Base-by-base conservation (phyloP, 805 yeast genomes). In the Candida tibetensis region DNA sequence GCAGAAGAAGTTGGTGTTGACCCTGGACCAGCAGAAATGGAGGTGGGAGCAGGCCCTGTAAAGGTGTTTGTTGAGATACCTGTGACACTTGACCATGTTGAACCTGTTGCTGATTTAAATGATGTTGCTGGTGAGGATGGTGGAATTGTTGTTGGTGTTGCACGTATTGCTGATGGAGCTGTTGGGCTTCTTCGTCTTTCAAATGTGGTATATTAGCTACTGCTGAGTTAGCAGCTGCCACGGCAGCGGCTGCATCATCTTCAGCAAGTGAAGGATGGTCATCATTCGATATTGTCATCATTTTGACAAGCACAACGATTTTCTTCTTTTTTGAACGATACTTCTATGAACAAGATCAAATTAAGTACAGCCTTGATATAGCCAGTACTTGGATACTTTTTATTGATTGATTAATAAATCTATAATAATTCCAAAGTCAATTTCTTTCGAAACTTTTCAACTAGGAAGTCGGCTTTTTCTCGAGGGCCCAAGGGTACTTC, bases 221-320 rank as follows among this genome's bases (percentile, higher is more conserved):
- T 3, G 39, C 43, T n/a, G 43, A 40, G 32, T 40, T 40, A 28
- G 43, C 43, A 13, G 43, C 41, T 5, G 41, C 44, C 16, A 37
- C 41, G 8, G 44, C 44, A 10, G 41, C 44, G 22, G 41, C 44
- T n/a, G 44, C 41, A 28, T 41, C 44, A 25, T 41, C 44, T 17
- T 37, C 41, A 23, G 41, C 31, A 17, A 41, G 36, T n/a, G 41
- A 30, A 4, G 37, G 17, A 25, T 36, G 39, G 34, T 41, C 44
- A 23, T 41, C 44, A 21, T 26, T 37, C 17, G 41, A 16, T 17
- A 41, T 36, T 14, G 44, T 37, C 44, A 41, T 37, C 44, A 41
- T 41, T 13, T 32, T 38, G 22, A 22, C n/a, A n/a, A n/a, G n/a
- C n/a, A n/a, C n/a, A n/a, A n/a, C n/a, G n/a, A n/a, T n/a, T n/a